A percentile compares a stretch with the other conserved stretches of the same genome.
Evolutionary conservation across 2,329 filamentous ascomycete genomes (phyloP).

Genomic region (Talaromyces sp.): DNA sequence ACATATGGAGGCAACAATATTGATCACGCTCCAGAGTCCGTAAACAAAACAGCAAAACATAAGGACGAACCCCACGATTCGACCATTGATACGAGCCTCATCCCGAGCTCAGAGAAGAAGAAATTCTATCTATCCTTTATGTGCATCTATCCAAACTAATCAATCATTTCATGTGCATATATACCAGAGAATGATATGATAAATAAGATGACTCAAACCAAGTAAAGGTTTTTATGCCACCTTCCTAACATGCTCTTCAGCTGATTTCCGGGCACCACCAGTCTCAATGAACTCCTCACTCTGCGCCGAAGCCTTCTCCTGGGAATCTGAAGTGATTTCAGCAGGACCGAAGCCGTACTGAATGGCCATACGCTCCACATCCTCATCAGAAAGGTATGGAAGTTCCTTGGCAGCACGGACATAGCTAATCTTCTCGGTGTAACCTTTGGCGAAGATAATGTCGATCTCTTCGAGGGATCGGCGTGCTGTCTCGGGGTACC

Average conservation of each 20-base stretch:
- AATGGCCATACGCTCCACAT: conserved; percentile 14
- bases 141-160: conserved; percentile 4
- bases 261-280: background rate
- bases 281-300: background rate
- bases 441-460: conserved; percentile 25
- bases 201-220: too few species aligned
- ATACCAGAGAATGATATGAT: background rate
- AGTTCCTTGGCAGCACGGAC: conserved; percentile 22
- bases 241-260: background rate
- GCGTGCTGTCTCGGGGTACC: conserved; percentile 27
- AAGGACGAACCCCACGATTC: background rate
- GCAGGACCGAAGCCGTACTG: conserved; percentile 14
- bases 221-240: background rate
- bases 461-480: conserved; percentile 30
- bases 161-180: background rate
- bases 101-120: background rate
- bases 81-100: background rate
- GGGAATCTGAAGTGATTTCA: background rate
- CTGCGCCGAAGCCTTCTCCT: conserved; percentile 3
- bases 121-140: conserved; percentile 1
- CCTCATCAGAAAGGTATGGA: conserved; percentile 17
- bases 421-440: conserved; percentile 18
- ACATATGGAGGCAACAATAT: background rate
- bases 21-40: background rate
- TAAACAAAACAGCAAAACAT: background rate